Evolutionary conservation across 2,329 filamentous ascomycete species (phyloP), one percentile per base, ranked within the genome.

Genomic region (Verticillium albo-atrum): DNA sequence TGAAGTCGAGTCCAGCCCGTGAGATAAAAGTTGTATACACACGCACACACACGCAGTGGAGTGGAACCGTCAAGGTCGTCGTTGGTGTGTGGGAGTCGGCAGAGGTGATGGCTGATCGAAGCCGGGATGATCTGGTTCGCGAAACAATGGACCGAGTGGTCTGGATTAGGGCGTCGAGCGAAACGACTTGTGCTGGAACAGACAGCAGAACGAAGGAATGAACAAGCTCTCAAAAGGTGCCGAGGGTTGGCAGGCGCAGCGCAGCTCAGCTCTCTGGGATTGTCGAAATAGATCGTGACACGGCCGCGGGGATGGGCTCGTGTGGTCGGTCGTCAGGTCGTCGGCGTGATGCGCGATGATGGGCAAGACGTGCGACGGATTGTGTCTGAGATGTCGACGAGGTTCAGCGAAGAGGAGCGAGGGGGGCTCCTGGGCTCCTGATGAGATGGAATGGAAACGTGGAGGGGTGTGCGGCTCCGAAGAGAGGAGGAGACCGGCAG

Each of bases 1-100:
- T 60, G 53, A 61, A 64, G 64, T 68, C 77, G 78, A 81, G 79
- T 76, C 79, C 79, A 81, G 79, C 79, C 78, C 71, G 71, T 65
- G 64, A 58, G 64, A 60, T 63, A 56, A 63, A 60, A 60, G 55
- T 61, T 62, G 50, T 17, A 32, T 15, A 54, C 52, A 54, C 55
- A 51, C 55, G 62, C 61, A 58, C n/a, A n/a, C n/a, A n/a, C n/a
- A n/a, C n/a, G n/a, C 52, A 64, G 66, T 64, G 63, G 63, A 67
- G 62, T 65, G 61, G 62, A 58, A 68, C 61, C 78, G 69, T 79
- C 77, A 75, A 79, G 77, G 75, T 73, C 76, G 75, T 71, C 71
- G 67, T 65, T 65, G 68, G 68, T 66, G 66, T 66, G 66, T 68
- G 68, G 68, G 65, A 66, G 64, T 68, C 66, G 64, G 65, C 64